Conservation (phyloP, 306 rosid species). For the Potentilla sterilis region DNA sequence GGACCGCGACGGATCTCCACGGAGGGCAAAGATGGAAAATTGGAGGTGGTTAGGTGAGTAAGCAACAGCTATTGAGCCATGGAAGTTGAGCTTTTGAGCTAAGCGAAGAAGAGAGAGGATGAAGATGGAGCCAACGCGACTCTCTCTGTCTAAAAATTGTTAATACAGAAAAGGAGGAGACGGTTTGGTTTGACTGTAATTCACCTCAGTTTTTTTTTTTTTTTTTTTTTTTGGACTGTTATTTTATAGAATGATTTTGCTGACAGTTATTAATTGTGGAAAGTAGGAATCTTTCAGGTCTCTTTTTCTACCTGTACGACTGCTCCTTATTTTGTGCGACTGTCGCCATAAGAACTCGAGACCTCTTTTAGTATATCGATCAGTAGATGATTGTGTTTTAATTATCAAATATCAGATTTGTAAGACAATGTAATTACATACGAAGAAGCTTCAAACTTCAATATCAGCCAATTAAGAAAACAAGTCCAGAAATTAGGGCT, state of each 20-base stretch:
- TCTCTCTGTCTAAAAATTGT: neutral
- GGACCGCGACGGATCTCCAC: neutral
- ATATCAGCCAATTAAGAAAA: too few species aligned
- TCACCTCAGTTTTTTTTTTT: neutral
- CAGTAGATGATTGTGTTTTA: too few species aligned
- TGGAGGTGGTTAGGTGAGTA: neutral
- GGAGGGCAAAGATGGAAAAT: neutral
- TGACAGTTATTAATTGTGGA: neutral
- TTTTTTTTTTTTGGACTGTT: neutral
- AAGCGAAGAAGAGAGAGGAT: neutral
- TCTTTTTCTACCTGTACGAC: too few species aligned
- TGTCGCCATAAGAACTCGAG: too few species aligned
- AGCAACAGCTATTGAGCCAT: neutral
- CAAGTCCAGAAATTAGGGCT: too few species aligned
- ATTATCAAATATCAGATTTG: too few species aligned
- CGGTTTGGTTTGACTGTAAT: slow-evolving; percentile 20
- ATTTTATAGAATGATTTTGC: too few species aligned
- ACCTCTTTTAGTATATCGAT: too few species aligned
- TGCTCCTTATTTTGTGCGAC: too few species aligned
- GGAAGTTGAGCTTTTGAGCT: slow-evolving; percentile 18
- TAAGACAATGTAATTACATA: too few species aligned
- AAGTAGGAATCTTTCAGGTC: neutral
- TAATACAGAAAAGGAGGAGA: neutral
- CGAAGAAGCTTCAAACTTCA: too few species aligned
- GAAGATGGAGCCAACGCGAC: neutral